A percentile compares a stretch with the other conserved stretches of the same genome.
Evolutionary conservation across 768 basidiomycete genomes (phyloP).

Genomic region (Leccinum obscurum): DNA sequence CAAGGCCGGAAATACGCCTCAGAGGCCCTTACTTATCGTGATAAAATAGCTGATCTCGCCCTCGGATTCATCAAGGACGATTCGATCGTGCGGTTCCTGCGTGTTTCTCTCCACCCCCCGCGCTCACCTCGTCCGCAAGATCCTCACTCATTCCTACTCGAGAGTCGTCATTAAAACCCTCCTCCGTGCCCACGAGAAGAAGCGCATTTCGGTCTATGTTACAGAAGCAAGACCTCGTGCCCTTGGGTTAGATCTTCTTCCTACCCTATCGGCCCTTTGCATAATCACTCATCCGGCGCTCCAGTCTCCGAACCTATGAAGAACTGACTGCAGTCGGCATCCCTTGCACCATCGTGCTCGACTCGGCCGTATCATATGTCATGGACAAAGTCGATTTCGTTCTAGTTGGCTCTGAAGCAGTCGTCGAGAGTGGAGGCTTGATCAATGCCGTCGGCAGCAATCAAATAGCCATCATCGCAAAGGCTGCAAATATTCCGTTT

Average conservation of each 20-base stretch:
- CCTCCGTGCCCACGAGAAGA: constrained; percentile 84
- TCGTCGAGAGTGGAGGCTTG: constrained; percentile 93
- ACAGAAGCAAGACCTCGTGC: constrained; percentile 93
- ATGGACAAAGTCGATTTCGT: constrained; percentile 97
- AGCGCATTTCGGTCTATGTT: constrained; percentile 96
- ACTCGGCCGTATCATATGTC: constrained; percentile 94
- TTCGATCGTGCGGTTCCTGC: constrained; percentile 60
- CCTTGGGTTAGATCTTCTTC: constrained; percentile 62
- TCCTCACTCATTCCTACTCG: constrained; percentile 96
- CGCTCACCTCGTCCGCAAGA: constrained; percentile 47
- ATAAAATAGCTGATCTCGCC: constrained; percentile 86
- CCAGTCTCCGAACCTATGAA: constrained; percentile 89
- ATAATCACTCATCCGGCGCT: constrained; percentile 7
- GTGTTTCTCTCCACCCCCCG: constrained; percentile 15
- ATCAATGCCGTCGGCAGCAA: constrained; percentile 94
- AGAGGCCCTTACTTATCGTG: constrained; percentile 81
- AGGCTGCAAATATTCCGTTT: constrained; percentile 92
- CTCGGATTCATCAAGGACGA: constrained; percentile 94
- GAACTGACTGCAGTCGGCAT: constrained; percentile 86
- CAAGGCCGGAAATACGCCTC: constrained; percentile 78
- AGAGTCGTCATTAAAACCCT: constrained; percentile 94
- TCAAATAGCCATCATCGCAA: constrained; percentile 95
- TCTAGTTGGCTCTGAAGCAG: constrained; percentile 95
- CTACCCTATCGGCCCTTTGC: neutral
- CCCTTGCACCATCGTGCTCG: constrained; percentile 91